Evolutionary conservation across 2,329 filamentous ascomycete genomes (phyloP).

Genomic region (Pseudogymnoascus destructans): DNA sequence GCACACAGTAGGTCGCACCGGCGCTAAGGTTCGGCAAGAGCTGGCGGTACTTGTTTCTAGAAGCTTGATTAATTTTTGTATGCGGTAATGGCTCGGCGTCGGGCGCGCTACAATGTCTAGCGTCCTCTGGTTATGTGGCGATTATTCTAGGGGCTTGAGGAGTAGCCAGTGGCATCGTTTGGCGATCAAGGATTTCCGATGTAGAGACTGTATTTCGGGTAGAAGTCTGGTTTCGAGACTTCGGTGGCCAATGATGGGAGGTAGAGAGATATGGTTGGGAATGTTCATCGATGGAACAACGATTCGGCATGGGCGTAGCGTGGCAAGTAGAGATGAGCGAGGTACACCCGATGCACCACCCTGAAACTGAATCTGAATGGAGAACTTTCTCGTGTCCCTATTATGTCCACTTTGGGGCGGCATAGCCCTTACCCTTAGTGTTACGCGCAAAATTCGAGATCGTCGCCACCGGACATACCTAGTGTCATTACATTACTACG

Average conservation of each 20-base stretch:
- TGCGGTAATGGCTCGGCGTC: slow-evolving; percentile 2
- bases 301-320: background rate
- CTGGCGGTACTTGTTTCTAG: background rate
- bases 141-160: background rate
- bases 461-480: background rate
- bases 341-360: background rate
- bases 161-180: background rate
- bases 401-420: background rate
- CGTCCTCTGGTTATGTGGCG: background rate
- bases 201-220: background rate
- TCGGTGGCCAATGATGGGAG: background rate
- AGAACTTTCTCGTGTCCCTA: background rate
- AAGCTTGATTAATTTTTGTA: slow-evolving; percentile 3
- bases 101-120: background rate
- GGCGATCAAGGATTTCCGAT: background rate
- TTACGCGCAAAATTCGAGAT: background rate
- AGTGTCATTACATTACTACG: background rate
- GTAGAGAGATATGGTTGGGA: background rate
- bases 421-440: slow-evolving; percentile 3
- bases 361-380: too few relatives aligned
- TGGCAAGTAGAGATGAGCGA: slow-evolving; percentile 1
- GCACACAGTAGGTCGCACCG: background rate
- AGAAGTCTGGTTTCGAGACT: background rate
- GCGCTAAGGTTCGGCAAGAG: background rate
- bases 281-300: background rate